A percentile compares a stretch with the other conserved stretches of the same genome.
These are phyloP conservation scores for Cladorrhinum sp. DNA, from an alignment of 2,329 filamentous ascomycete species.

Conservation along the genomic window DNA sequence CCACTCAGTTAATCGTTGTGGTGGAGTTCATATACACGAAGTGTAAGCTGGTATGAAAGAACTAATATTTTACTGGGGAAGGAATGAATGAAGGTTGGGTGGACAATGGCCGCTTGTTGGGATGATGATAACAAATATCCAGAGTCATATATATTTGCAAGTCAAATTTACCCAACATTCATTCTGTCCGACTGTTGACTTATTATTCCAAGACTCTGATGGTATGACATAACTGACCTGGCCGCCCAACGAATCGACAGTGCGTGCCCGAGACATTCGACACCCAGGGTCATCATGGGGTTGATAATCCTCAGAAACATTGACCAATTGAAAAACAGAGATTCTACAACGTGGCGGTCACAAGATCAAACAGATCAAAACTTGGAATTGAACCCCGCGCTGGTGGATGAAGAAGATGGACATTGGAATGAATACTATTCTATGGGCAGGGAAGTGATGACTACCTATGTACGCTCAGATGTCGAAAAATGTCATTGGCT, in stretches of 20 bases:
- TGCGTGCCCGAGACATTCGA: background rate
- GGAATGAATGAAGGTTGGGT: background rate
- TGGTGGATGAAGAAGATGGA: background rate
- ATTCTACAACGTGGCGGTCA: background rate
- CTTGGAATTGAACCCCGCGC: background rate
- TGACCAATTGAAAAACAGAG: background rate
- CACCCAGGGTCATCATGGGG: background rate
- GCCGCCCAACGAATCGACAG: slow-evolving; percentile 9
- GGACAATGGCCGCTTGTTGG: background rate
- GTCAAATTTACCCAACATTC: background rate
- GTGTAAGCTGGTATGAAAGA: background rate
- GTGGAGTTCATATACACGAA: background rate
- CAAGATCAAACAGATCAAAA: background rate
- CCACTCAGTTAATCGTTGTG: background rate
- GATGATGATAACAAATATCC: background rate
- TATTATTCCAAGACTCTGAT: background rate
- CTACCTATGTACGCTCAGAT: too few relatives aligned
- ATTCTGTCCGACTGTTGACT: slow-evolving; percentile 3
- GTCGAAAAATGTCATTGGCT: background rate
- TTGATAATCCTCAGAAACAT: background rate
- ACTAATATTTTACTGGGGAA: background rate
- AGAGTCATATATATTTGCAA: background rate
- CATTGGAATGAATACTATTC: background rate
- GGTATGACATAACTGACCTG: slow-evolving; percentile 23
- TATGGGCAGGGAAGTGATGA: too few relatives aligned